A percentile compares a stretch with the other conserved stretches of the same genome.
Evolutionary conservation across 257 asterid species (phyloP).

Genomic region (Solanum bukasovii): DNA sequence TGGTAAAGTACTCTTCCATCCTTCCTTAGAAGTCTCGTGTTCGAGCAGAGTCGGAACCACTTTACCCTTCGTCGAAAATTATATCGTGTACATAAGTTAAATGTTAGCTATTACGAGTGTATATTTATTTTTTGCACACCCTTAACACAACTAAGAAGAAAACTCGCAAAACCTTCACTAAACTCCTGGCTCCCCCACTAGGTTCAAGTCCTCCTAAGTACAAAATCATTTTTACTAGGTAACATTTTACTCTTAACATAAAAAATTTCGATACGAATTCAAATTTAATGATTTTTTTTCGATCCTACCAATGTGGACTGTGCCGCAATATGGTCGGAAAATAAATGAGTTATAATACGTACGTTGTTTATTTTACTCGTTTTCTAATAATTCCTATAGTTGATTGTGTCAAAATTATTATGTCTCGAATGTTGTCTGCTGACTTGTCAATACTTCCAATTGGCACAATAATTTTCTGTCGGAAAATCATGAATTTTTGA

Average conservation of each 20-base stretch:
- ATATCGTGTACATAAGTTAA: too few species aligned
- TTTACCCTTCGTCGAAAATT: too few species aligned
- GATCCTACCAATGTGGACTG: not conserved
- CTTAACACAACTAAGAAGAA: not conserved
- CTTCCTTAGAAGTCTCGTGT: too few species aligned
- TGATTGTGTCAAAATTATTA: not conserved
- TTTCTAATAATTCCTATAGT: not conserved
- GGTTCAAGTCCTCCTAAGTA: too few species aligned
- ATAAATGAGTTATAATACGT: not conserved
- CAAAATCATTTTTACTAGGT: too few species aligned
- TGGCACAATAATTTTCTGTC: too few species aligned
- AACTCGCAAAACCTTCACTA: not conserved
- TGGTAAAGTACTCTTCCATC: too few species aligned
- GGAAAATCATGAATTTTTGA: not conserved
- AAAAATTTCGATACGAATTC: rapidly evolving
- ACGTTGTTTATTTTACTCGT: not conserved
- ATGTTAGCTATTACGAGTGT: too few species aligned
- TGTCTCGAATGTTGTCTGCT: not conserved
- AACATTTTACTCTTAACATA: rapidly evolving
- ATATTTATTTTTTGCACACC: not conserved
- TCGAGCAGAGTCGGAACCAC: too few species aligned
- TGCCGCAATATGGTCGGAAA: not conserved
- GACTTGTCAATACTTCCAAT: not conserved
- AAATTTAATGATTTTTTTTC: too few species aligned
- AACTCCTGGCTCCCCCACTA: not conserved